Evolutionary conservation across 805 yeast genomes (phyloP), one percentile per base, ranked within the genome.

Genomic region (Zygoascus tannicola): DNA sequence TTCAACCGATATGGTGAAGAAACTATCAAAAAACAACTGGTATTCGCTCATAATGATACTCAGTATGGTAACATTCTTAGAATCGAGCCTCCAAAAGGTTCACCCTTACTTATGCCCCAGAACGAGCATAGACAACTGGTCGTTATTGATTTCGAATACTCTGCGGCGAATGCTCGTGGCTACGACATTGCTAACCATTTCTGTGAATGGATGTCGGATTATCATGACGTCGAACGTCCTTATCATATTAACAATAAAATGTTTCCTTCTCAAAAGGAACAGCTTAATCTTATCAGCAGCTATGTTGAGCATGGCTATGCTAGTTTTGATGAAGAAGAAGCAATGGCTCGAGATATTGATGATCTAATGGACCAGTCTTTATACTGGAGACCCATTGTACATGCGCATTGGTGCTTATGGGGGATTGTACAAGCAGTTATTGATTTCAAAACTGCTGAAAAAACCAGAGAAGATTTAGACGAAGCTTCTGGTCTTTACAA

Each of bases 161-260:
- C 95, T 0, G 97, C 96, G 1, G 79, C 94, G 8, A 92, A 88
- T 57, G 70, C 80, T 37, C 86, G 95, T 1, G 95, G 94, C 2
- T 85, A 71, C 59, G 98, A 92, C 60, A 75, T 92, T 44, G 88
- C 88, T 12, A 88, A 92, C 61, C 98, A 92, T 66, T 84, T 92
- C 53, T 75, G 84, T 51, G 98, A 90, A 66, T 90, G 98, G 98
- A 92, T 88, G 97, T 74, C 85, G 40, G 86, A 92, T 66, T 92
- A 90, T 59, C 85, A 81, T 56, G 75, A 78, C 52, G 74, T 79
- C 1, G 66, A 69, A 16, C 64, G 69, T 14, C 69, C 76, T 1
- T 76, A 81, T 59, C 74, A 64, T 44, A 66, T 83, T n/a, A 70
- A 74, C 53, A 67, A 65, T 28, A 65, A 71, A 10, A 64, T 66